Evolutionary conservation across 345 rosid species (phyloP).

Genomic region (Aethionema arabicum): DNA sequence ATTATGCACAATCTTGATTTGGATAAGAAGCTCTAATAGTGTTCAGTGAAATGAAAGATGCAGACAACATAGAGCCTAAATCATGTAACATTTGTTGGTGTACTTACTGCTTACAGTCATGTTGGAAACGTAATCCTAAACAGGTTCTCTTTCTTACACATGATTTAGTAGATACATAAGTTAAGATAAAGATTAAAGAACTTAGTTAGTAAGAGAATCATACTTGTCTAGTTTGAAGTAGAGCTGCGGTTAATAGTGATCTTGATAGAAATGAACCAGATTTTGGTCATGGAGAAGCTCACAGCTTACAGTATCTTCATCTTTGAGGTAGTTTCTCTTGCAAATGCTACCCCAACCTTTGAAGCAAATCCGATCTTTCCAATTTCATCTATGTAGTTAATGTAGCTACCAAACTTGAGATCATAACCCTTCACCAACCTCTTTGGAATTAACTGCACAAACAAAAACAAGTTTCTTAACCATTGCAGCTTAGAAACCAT

Average conservation of each 20-base stretch:
- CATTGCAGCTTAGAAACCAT: not conserved
- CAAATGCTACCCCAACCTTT: slow-evolving; percentile 33
- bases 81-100: no score
- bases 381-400: slow-evolving; percentile 28
- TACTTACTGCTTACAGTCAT: no score
- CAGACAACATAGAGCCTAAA: slow-evolving; percentile 52
- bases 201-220: slow-evolving; percentile 3
- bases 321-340: slow-evolving; percentile 30
- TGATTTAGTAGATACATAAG: no score
- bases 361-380: slow-evolving; percentile 25
- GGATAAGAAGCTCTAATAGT: slow-evolving; percentile 64
- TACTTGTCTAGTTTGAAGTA: not conserved
- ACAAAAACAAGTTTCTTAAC: not conserved
- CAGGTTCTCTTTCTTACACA: slow-evolving; percentile 4
- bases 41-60: slow-evolving; percentile 58
- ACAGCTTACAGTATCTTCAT: slow-evolving; percentile 8
- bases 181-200: not conserved
- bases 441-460: slow-evolving; percentile 28
- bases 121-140: no score
- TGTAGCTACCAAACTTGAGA: not conserved
- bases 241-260: slow-evolving; percentile 1
- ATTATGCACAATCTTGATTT: slow-evolving; percentile 68
- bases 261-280: slow-evolving; percentile 14
- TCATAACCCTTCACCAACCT: not conserved
- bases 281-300: slow-evolving; percentile 14